Evolutionary conservation across 306 rosid species (phyloP).

Genomic region (Carpinus viminea): DNA sequence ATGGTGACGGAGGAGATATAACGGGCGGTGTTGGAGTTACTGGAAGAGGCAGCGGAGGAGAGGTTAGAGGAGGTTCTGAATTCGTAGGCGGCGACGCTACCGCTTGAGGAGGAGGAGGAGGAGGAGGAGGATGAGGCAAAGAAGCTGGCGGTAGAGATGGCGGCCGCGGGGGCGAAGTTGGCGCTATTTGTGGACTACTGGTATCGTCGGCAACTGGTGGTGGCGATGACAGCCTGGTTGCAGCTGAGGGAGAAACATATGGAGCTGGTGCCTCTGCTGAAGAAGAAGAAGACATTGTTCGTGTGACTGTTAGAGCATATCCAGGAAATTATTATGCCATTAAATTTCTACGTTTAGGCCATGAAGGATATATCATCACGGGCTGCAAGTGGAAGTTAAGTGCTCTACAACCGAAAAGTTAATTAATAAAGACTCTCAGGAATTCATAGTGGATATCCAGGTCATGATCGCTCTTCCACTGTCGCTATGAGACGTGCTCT

Average conservation of each 20-base stretch:
- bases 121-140: not conserved
- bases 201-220: not conserved
- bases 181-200: not conserved
- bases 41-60: constrained; percentile 13
- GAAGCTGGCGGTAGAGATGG: constrained; percentile 5
- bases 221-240: not conserved
- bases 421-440: not conserved
- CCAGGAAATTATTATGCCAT: not conserved
- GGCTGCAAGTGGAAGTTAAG: not conserved
- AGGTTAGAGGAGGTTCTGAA: not conserved
- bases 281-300: not conserved
- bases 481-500: not conserved
- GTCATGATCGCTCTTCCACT: constrained; percentile 20
- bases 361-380: not conserved
- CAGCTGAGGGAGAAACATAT: not conserved
- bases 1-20: constrained; percentile 9
- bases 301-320: not conserved
- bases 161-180: not conserved
- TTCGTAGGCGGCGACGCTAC: constrained; percentile 1
- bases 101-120: constrained; percentile 19
- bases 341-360: no score
- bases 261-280: not conserved
- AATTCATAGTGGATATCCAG: constrained; percentile 29
- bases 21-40: not conserved
- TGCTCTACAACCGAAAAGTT: not conserved